Percentiles rank a stretch among this genome's conserved stretches.
phyloP scores from a whole-genome alignment of 2,329 filamentous ascomycete species.

The Parasarocladium wereldwijsianum region DNA sequence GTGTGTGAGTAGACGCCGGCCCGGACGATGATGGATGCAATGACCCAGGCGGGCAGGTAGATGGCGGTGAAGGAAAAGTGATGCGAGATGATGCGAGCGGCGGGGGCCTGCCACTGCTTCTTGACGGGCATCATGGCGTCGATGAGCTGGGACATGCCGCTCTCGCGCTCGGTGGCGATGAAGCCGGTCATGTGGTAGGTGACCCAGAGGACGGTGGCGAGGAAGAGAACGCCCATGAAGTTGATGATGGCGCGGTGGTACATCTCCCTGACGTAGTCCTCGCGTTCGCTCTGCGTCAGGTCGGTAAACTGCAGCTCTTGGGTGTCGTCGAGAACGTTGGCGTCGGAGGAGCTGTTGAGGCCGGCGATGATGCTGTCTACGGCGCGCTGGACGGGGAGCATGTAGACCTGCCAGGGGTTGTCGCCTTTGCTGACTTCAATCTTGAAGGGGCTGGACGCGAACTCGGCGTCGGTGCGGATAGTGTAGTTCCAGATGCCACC shows the following conservation, averaged over 20 bases:
- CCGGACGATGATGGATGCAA: constrained; percentile 52
- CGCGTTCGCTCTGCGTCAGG: constrained; percentile 50
- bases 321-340: constrained; percentile 18
- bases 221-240: constrained; percentile 64
- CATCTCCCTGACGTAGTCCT: constrained; percentile 45
- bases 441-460: constrained; percentile 38
- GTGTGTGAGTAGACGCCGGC: constrained; percentile 51
- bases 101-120: constrained; percentile 61
- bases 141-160: constrained; percentile 75
- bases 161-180: constrained; percentile 72
- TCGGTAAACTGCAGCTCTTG: constrained; percentile 67
- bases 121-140: constrained; percentile 82
- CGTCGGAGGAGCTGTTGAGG: constrained; percentile 26
- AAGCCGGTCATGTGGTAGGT: constrained; percentile 79
- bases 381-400: constrained; percentile 64
- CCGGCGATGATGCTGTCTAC: constrained; percentile 59
- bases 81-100: constrained; percentile 61
- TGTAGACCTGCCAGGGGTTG: constrained; percentile 66
- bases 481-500: constrained; percentile 74
- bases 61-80: constrained; percentile 69
- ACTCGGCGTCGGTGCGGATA: constrained; percentile 57
- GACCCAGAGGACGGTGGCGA: constrained; percentile 66
- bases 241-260: constrained; percentile 63
- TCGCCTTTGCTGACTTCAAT: constrained; percentile 48
- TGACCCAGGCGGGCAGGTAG: constrained; percentile 71